Evolutionary conservation across 805 yeast species (phyloP).

Genomic region (Pichia exigua): DNA sequence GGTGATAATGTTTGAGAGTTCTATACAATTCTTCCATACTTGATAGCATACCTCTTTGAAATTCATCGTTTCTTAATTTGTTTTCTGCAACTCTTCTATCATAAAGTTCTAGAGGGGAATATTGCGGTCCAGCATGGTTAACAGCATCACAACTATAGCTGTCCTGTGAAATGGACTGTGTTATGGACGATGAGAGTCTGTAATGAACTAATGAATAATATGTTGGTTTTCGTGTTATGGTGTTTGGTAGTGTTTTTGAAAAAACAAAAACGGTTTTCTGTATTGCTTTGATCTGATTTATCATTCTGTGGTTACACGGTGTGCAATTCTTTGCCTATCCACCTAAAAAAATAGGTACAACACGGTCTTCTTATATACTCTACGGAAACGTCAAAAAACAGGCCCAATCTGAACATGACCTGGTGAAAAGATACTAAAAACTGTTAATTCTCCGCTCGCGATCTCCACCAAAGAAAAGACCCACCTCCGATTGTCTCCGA

Average conservation of each 20-base stretch:
- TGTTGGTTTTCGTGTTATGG: not conserved
- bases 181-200: not conserved
- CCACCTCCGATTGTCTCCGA: not conserved
- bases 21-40: slow-evolving; percentile 54
- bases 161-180: not conserved
- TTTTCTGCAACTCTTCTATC: slow-evolving; percentile 30
- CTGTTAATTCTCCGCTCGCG: not conserved
- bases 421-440: not conserved
- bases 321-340: not conserved
- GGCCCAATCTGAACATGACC: not conserved
- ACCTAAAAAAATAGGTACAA: not conserved
- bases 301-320: not conserved
- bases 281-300: not conserved
- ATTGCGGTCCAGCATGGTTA: not conserved
- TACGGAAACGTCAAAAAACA: not conserved
- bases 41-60: slow-evolving; percentile 67
- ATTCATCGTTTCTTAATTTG: slow-evolving; percentile 60
- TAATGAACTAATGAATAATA: not conserved
- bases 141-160: not conserved
- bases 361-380: not conserved
- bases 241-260: not conserved
- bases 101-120: slow-evolving; percentile 26
- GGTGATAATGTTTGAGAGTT: slow-evolving; percentile 46
- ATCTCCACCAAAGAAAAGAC: not conserved
- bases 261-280: not conserved